These are phyloP conservation scores for Penicillium maclennaniae DNA, from an alignment of 495 filamentous ascomycete species.

Conservation along the genomic window DNA sequence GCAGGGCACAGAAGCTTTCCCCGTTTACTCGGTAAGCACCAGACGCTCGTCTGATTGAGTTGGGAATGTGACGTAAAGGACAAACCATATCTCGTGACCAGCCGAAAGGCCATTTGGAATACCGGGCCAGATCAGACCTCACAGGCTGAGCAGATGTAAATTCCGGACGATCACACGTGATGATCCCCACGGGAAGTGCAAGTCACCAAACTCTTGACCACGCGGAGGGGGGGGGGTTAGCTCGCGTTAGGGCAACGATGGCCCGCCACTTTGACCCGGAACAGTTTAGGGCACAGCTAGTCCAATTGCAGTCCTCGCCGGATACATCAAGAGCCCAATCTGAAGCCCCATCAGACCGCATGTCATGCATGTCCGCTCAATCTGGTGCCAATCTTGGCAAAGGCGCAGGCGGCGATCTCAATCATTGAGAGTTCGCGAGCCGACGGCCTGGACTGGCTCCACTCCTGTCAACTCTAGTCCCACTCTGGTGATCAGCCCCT, in stretches of 20 bases:
- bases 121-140: too few relatives aligned
- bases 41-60: neutral
- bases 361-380: neutral
- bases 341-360: neutral
- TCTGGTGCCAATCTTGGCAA: neutral
- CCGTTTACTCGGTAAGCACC: neutral
- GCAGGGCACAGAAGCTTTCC: neutral
- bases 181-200: too few relatives aligned
- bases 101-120: too few relatives aligned
- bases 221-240: neutral
- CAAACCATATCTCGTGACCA: neutral
- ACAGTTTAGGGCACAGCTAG: neutral
- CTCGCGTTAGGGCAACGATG: neutral
- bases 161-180: neutral
- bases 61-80: neutral
- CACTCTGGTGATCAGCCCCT: neutral
- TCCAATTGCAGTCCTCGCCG: constrained; percentile 1
- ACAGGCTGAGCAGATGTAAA: too few relatives aligned
- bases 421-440: neutral
- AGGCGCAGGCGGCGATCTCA: neutral
- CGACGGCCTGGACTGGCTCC: neutral
- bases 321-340: constrained; percentile 13
- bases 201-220: neutral
- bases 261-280: neutral
- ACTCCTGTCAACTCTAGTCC: neutral